Percentiles rank a stretch among this genome's conserved stretches.
Evolutionary conservation across 192 early-diverging fungal species (phyloP).

Genomic region (Coemansia erecta): DNA sequence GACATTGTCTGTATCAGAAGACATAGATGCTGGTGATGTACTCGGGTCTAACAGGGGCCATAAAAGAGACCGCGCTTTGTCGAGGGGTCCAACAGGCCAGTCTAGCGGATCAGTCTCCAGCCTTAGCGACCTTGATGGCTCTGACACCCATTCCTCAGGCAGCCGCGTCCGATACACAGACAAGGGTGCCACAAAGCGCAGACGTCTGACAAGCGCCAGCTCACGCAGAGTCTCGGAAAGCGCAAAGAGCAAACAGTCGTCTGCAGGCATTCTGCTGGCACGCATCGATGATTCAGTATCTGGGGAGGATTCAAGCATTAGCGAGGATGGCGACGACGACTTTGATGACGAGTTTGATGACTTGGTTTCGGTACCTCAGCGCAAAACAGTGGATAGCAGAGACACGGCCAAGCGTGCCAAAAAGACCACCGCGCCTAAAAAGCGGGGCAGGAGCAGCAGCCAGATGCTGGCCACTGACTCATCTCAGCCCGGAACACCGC

Average conservation of each 20-base stretch:
- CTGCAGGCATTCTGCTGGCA: not conserved
- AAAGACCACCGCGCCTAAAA: constrained; percentile 1
- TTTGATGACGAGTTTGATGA: constrained; percentile 5
- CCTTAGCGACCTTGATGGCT: constrained; percentile 3
- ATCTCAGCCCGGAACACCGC: constrained; percentile 32
- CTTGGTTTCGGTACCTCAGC: constrained; percentile 12
- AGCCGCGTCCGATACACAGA: not conserved
- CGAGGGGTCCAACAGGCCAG: not conserved
- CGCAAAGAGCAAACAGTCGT: no score
- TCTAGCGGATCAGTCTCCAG: not conserved
- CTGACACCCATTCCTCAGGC: not conserved
- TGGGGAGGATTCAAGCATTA: constrained; percentile 4
- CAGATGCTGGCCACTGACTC: constrained; percentile 9
- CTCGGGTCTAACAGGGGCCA: not conserved
- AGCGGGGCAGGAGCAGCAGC: constrained; percentile 20
- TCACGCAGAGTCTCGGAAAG: not conserved
- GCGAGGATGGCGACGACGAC: constrained; percentile 11
- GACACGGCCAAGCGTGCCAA: not conserved
- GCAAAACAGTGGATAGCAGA: not conserved
- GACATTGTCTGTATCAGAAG: not conserved
- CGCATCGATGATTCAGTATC: not conserved
- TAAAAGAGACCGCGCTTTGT: not conserved
- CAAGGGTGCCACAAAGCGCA: not conserved
- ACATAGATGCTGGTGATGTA: no score
- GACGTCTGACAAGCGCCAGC: not conserved